Percentiles rank a stretch among this genome's conserved stretches.
Evolutionary conservation across 306 rosid genomes (phyloP).

Genomic region (Fragaria nilgerrensis): DNA sequence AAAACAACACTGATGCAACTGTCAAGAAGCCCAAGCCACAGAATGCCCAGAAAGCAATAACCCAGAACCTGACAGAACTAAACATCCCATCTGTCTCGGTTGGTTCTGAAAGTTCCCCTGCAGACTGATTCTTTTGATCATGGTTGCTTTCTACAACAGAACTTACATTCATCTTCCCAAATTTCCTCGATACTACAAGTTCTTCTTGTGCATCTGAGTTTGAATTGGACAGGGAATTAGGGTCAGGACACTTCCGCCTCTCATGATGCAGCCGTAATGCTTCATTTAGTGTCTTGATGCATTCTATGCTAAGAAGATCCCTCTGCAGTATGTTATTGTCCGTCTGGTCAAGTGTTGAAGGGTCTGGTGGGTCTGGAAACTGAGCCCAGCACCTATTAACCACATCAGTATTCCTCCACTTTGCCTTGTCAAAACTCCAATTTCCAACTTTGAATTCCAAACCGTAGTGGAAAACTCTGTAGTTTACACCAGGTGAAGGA

Average conservation of each 20-base stretch:
- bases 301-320: slow-evolving; percentile 88
- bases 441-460: slow-evolving; percentile 78
- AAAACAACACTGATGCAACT: slow-evolving; percentile 41
- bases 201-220: slow-evolving; percentile 34
- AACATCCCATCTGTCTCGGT: slow-evolving; percentile 52
- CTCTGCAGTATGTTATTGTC: slow-evolving; percentile 38
- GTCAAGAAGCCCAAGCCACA: slow-evolving; percentile 76
- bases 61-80: slow-evolving; percentile 72
- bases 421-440: slow-evolving; percentile 98
- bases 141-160: slow-evolving; percentile 23
- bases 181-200: slow-evolving; percentile 41
- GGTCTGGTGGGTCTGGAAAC: slow-evolving; percentile 80
- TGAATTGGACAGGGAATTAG: slow-evolving; percentile 38
- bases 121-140: slow-evolving; percentile 28
- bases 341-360: slow-evolving; percentile 44
- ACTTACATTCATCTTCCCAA: slow-evolving; percentile 43
- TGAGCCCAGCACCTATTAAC: slow-evolving; percentile 80
- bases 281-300: slow-evolving; percentile 65
- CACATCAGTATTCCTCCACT: slow-evolving; percentile 66
- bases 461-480: slow-evolving; percentile 95
- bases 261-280: slow-evolving; percentile 72
- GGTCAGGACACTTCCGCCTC: slow-evolving; percentile 54
- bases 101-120: slow-evolving; percentile 26
- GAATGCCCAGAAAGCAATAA: slow-evolving; percentile 69
- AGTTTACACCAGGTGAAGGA: slow-evolving; percentile 67